Evolutionary conservation across 2,329 filamentous ascomycete genomes (phyloP).

Genomic region (Fusarium transvaalense): DNA sequence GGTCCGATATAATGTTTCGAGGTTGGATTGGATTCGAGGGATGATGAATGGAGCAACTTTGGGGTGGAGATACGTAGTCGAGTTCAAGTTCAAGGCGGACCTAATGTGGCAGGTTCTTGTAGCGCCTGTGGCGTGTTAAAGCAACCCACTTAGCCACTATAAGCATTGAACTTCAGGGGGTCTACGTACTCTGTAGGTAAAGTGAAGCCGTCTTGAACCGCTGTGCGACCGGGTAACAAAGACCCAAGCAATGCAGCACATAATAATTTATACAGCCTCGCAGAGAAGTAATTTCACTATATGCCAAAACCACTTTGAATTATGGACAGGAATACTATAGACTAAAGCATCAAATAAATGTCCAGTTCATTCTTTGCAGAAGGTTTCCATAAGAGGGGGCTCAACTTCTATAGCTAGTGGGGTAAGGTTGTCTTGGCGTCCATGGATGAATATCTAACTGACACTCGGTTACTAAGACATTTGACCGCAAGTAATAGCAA

Average conservation of each 20-base stretch:
- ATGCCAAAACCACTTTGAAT: background rate
- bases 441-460: constrained; percentile 2
- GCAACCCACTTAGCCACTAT: constrained; percentile 27
- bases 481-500: background rate
- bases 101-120: constrained; percentile 46
- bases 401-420: constrained; percentile 19
- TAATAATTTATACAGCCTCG: background rate
- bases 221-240: background rate
- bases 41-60: constrained; percentile 35
- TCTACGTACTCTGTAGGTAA: background rate
- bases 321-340: background rate
- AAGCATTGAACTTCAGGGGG: background rate
- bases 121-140: constrained; percentile 42
- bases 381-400: background rate
- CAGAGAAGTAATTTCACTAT: background rate
- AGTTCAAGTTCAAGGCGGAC: constrained; percentile 10
- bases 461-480: constrained; percentile 1
- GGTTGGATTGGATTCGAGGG: constrained; percentile 32
- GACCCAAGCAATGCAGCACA: background rate
- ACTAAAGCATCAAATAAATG: background rate
- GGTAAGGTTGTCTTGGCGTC: constrained; percentile 19
- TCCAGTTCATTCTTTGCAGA: background rate
- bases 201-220: background rate
- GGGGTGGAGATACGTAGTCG: constrained; percentile 17
- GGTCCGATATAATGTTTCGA: constrained; percentile 34